A percentile compares a stretch with the other conserved stretches of the same genome.
These are phyloP conservation scores for Fraxinus pennsylvanica DNA, from an alignment of 257 asterid species.

Conservation along the genomic window DNA sequence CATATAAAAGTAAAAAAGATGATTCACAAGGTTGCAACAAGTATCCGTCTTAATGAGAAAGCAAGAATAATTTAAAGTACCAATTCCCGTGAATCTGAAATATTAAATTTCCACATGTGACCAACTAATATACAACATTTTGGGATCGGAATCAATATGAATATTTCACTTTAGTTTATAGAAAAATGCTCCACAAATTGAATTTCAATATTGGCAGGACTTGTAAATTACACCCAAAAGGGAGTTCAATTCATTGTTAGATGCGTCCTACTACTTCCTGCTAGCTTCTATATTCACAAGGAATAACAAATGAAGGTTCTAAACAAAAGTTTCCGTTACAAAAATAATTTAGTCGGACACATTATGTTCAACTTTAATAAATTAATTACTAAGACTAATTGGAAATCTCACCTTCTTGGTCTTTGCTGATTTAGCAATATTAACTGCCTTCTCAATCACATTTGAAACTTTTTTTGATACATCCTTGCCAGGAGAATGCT, in stretches of 20 bases:
- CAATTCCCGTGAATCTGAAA: slow-evolving; percentile 1
- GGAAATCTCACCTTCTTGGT: slow-evolving; percentile 61
- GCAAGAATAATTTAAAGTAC: slow-evolving; percentile 9
- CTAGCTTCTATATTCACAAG: not conserved
- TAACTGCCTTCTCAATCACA: slow-evolving; percentile 87
- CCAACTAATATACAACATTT: not conserved
- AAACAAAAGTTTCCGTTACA: not conserved
- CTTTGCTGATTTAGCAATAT: slow-evolving; percentile 83
- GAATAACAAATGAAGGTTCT: not conserved
- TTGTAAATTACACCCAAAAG: not conserved
- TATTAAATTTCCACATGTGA: not conserved
- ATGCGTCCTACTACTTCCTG: slow-evolving; percentile 1
- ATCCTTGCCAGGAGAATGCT: slow-evolving; percentile 86
- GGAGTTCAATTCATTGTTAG: not conserved
- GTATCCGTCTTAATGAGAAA: not conserved
- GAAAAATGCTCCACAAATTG: not conserved
- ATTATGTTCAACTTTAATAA: not conserved
- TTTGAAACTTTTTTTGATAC: slow-evolving; percentile 78
- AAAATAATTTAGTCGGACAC: slow-evolving; percentile 1
- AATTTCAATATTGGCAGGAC: not conserved
- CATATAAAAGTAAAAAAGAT: slow-evolving; percentile 30
- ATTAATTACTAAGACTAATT: slow-evolving; percentile 7
- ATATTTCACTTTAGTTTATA: not conserved
- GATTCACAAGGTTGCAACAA: slow-evolving; percentile 19
- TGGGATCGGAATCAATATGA: slow-evolving; percentile 13